Evolutionary conservation across 139 green algal genomes (phyloP).

Genomic region (Chlorella sp.): DNA sequence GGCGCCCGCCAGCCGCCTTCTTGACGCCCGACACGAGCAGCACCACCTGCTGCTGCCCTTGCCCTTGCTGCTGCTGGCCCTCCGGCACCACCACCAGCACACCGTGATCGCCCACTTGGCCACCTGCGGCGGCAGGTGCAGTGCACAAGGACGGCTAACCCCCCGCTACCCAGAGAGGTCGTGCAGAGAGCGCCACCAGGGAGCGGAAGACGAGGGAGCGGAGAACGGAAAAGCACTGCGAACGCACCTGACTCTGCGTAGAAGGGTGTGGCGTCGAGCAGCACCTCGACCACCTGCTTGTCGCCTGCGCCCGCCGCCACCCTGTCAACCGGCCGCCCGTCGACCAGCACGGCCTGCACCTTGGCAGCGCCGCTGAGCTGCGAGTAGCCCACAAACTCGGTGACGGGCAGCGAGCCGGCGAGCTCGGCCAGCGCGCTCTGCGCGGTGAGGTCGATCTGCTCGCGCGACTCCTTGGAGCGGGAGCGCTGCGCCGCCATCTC

Average conservation of each 20-base stretch:
- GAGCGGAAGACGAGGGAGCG: too few relatives aligned
- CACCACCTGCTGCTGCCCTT: neutral
- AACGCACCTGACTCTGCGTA: conserved; percentile 87
- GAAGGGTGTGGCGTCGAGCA: conserved; percentile 79
- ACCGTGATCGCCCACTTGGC: conserved; percentile 52
- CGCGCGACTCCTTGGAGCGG: conserved; percentile 48
- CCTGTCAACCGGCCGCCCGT: conserved; percentile 43
- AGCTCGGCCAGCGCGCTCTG: conserved; percentile 7
- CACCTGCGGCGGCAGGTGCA: too few relatives aligned
- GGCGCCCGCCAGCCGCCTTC: conserved; percentile 62
- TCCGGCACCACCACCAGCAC: conserved; percentile 27
- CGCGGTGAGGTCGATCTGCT: conserved; percentile 63
- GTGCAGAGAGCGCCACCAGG: too few relatives aligned
- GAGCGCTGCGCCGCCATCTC: conserved; percentile 62
- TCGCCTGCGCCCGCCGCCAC: conserved; percentile 27
- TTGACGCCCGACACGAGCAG: conserved; percentile 54
- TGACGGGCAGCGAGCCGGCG: conserved; percentile 22
- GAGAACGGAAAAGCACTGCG: too few relatives aligned
- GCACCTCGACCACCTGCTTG: conserved; percentile 42
- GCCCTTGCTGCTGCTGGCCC: too few relatives aligned
- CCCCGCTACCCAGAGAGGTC: too few relatives aligned
- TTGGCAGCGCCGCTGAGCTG: conserved; percentile 13
- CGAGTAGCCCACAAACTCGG: conserved; percentile 64
- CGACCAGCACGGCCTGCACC: conserved; percentile 59
- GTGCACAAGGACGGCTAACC: too few relatives aligned